Conservation (phyloP, 2,329 filamentous ascomycete species). For the Aspergillus neotritici region DNA sequence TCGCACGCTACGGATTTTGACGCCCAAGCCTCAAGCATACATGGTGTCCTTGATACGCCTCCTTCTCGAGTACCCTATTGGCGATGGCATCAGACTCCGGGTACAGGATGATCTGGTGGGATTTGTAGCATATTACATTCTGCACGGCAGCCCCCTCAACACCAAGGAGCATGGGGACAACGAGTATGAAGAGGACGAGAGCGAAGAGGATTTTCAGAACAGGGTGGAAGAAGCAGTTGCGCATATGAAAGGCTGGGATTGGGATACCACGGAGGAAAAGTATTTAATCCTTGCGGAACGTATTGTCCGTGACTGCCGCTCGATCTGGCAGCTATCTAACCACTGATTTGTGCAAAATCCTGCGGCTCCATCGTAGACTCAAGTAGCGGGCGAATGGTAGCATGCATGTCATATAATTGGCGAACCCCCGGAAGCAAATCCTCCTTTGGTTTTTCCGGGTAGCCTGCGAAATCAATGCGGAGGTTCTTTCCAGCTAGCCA, state of each 20-base stretch:
- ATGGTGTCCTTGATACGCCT: constrained; percentile 8
- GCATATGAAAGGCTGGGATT: constrained; percentile 9
- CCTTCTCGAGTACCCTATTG: constrained; percentile 12
- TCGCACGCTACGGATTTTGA: constrained; percentile 4
- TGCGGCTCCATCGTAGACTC: no score
- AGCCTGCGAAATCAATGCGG: no score
- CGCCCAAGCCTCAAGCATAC: constrained; percentile 10
- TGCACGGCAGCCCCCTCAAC: not conserved
- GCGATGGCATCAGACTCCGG: not conserved
- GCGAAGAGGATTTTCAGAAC: constrained; percentile 10
- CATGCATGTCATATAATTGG: no score
- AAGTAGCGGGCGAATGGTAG: no score
- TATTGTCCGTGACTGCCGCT: constrained; percentile 9
- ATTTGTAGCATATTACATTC: constrained; percentile 9
- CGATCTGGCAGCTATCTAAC: not conserved
- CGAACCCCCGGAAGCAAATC: no score
- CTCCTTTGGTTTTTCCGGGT: no score
- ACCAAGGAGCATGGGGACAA: not conserved
- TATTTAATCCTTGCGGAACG: constrained; percentile 5
- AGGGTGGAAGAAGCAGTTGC: constrained; percentile 7
- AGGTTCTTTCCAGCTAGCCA: no score
- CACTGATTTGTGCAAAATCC: no score
- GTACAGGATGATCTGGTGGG: constrained; percentile 5
- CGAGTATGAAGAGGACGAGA: constrained; percentile 8
- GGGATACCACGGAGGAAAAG: constrained; percentile 3